A percentile compares a stretch with the other conserved stretches of the same genome.
These are phyloP conservation scores for Fomitopsis schrenkii DNA, from an alignment of 1,284 basidiomycete species.

Conservation along the genomic window DNA sequence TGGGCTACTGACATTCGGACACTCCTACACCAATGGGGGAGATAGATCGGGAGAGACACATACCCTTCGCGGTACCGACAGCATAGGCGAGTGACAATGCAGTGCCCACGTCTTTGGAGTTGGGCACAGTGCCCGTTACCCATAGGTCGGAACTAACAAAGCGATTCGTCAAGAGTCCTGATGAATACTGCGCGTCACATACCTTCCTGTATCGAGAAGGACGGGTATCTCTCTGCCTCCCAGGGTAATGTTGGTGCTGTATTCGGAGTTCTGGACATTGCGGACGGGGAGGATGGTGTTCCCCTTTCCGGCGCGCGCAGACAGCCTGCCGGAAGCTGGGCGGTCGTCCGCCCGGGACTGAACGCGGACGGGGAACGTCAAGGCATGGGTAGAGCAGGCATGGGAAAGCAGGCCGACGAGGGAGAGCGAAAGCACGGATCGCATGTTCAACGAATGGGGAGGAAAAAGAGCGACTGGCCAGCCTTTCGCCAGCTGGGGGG, in stretches of 20 bases:
- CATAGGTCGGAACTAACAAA: conserved; percentile 60
- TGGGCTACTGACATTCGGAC: too few species aligned
- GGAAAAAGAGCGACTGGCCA: conserved; percentile 14
- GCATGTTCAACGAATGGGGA: conserved; percentile 33
- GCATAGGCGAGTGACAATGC: conserved; percentile 59
- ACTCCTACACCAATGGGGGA: too few species aligned
- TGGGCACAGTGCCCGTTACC: conserved; percentile 46
- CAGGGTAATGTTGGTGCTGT: conserved; percentile 34
- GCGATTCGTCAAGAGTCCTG: not conserved
- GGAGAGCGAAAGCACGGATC: conserved; percentile 42
- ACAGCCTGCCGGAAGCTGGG: conserved; percentile 10
- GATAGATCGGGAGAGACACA: conserved; percentile 10
- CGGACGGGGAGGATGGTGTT: conserved; percentile 35
- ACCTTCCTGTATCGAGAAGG: conserved; percentile 39
- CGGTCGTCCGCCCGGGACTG: conserved; percentile 18
- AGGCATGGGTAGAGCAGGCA: conserved; percentile 33
- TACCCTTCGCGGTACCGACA: conserved; percentile 61
- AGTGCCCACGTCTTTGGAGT: conserved; percentile 53
- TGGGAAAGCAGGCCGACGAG: conserved; percentile 37
- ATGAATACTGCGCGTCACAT: not conserved
- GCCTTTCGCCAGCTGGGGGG: not conserved
- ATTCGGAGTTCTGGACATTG: conserved; percentile 50
- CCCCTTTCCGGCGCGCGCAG: conserved; percentile 17
- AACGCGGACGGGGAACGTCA: conserved; percentile 47
- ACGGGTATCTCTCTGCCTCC: conserved; percentile 31